Conservation (phyloP, 129 eudicot species). For the Arctium minus region DNA sequence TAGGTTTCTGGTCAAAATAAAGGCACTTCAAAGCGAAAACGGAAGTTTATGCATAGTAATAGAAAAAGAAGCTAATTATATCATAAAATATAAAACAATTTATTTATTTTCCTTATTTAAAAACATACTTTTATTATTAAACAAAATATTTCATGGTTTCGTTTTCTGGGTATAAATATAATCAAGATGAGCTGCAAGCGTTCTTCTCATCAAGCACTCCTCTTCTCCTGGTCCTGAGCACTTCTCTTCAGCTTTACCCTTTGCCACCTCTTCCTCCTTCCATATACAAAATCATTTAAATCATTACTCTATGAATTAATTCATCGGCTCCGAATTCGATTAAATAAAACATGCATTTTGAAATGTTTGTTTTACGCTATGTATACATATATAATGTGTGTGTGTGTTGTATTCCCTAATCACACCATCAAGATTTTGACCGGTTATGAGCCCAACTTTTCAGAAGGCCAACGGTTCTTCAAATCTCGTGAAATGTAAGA, state of each 20-base stretch:
- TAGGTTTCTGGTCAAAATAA: not conserved
- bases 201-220: constrained; percentile 73
- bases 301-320: not conserved
- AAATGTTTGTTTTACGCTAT: not conserved
- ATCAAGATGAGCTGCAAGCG: constrained; percentile 56
- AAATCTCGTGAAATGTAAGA: not conserved
- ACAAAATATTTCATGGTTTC: constrained; percentile 27
- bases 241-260: constrained; percentile 32
- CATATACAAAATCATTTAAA: not conserved
- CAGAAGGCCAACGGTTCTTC: not conserved
- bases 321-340: not conserved
- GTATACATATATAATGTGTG: too few species aligned
- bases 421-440: not conserved
- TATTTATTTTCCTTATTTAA: constrained; percentile 10
- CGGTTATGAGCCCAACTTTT: not conserved
- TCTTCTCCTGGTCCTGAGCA: constrained; percentile 58
- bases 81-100: not conserved
- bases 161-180: constrained; percentile 64
- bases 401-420: not conserved
- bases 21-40: not conserved
- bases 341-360: not conserved
- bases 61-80: not conserved
- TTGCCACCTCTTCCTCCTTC: constrained; percentile 34
- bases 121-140: not conserved
- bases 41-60: not conserved